Conservation (phyloP, 148 eudicot genomes). For the Arbutus unedo region DNA sequence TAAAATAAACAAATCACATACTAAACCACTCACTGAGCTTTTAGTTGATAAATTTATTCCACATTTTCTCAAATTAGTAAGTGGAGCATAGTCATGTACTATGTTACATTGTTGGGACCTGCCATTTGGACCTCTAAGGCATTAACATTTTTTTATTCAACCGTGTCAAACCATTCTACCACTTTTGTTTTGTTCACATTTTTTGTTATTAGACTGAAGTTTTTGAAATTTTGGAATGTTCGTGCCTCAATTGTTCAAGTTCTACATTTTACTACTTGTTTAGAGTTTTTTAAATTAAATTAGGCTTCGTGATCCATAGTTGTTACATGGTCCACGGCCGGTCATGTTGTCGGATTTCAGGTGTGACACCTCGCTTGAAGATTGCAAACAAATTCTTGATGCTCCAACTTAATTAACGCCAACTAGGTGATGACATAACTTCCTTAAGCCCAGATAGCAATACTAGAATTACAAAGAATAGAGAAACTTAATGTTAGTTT, state of each 20-base stretch:
- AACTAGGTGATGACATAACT: no score
- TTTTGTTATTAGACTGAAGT: neutral
- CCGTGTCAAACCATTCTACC: neutral
- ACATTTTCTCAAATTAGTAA: neutral
- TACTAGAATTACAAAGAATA: no score
- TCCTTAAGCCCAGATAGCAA: no score
- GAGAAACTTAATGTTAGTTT: no score
- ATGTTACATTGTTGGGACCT: neutral
- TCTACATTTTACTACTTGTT: neutral
- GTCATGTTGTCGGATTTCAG: neutral
- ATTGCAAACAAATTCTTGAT: no score
- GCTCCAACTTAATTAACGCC: no score
- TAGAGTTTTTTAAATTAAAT: neutral
- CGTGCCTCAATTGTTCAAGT: neutral
- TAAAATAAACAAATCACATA: no score
- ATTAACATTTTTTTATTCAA: neutral
- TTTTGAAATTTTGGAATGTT: neutral
- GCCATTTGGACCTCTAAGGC: neutral
- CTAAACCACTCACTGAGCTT: neutral
- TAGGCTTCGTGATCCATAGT: neutral
- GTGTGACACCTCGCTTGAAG: neutral
- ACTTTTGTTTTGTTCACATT: neutral
- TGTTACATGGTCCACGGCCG: neutral
- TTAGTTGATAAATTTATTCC: neutral
- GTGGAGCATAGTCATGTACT: neutral